phyloP scores from a whole-genome alignment of 1,284 basidiomycete species.

The Mrakiaceae sp. region DNA sequence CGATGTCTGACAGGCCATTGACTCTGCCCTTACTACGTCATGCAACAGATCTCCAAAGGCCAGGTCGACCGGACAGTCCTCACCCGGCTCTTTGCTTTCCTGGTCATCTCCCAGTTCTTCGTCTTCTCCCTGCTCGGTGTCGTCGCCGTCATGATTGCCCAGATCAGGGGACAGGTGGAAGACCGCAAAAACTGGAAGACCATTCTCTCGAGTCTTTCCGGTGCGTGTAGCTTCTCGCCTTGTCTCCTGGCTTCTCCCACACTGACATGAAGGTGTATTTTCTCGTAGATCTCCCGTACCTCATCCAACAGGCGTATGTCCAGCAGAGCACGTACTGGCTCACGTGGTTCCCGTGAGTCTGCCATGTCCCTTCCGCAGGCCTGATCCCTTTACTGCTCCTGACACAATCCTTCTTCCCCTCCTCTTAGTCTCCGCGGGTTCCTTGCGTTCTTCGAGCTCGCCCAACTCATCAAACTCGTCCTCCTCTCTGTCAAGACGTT shows the following conservation, averaged over 20 bases:
- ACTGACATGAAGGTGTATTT: conserved; percentile 8
- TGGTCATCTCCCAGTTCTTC: conserved; percentile 77
- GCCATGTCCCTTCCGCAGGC: not conserved
- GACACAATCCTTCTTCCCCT: not conserved
- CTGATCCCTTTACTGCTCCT: not conserved
- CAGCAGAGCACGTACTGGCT: conserved; percentile 83
- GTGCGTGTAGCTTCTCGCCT: conserved; percentile 37
- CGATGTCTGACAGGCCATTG: not conserved
- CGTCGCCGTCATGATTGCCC: conserved; percentile 57
- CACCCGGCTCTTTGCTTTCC: conserved; percentile 80
- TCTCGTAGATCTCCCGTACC: conserved; percentile 50
- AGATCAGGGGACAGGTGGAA: conserved; percentile 58
- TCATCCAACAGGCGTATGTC: conserved; percentile 68
- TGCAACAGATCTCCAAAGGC: conserved; percentile 45
- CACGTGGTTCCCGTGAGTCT: conserved; percentile 74
- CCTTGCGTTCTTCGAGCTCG: conserved; percentile 85
- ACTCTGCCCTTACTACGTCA: not conserved
- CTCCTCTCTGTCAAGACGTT: conserved; percentile 74
- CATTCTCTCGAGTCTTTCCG: conserved; percentile 54
- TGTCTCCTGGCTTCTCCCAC: not conserved
- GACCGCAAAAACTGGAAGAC: conserved; percentile 51
- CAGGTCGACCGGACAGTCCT: conserved; percentile 78
- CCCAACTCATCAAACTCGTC: conserved; percentile 83
- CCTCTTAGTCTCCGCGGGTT: conserved; percentile 71
- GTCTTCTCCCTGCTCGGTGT: conserved; percentile 87